Evolutionary conservation across 306 rosid species (phyloP).

Genomic region (peach (Prunus persica)): DNA sequence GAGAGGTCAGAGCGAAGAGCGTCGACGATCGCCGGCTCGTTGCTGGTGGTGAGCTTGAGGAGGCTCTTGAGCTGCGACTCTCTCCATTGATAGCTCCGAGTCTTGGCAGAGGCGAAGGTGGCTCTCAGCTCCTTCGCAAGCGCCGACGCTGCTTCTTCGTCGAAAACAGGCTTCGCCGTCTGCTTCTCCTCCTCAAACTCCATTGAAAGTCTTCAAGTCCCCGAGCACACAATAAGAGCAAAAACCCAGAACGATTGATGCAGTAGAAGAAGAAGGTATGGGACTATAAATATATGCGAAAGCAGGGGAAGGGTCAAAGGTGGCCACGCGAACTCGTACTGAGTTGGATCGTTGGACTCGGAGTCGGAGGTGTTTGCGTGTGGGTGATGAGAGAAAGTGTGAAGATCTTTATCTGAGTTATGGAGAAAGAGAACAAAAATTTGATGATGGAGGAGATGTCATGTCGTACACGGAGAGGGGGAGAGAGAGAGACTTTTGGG

Average conservation of each 20-base stretch:
- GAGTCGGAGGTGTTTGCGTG: neutral
- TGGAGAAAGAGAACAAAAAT: neutral
- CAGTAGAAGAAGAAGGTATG: neutral
- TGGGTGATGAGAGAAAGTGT: neutral
- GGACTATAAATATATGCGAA: too few relatives aligned
- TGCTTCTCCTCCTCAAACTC: neutral
- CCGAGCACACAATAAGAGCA: neutral
- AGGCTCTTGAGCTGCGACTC: constrained; percentile 35
- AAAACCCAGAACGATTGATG: neutral
- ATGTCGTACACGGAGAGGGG: neutral
- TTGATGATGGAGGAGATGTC: neutral
- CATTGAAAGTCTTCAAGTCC: neutral
- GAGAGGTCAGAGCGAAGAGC: constrained; percentile 51
- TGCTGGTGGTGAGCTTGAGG: constrained; percentile 19
- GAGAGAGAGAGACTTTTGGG: neutral
- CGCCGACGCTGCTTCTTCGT: constrained; percentile 22
- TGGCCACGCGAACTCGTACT: too few relatives aligned
- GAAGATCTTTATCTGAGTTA: neutral
- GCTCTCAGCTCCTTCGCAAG: constrained; percentile 20
- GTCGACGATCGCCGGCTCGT: constrained; percentile 34
- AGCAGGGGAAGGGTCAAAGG: too few relatives aligned
- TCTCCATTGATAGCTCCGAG: constrained; percentile 45
- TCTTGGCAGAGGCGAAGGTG: constrained; percentile 26
- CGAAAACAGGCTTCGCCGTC: neutral
- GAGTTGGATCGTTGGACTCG: too few relatives aligned